Evolutionary conservation across 139 green algal genomes (phyloP).

Genomic region (Chlorella sorokiniana): DNA sequence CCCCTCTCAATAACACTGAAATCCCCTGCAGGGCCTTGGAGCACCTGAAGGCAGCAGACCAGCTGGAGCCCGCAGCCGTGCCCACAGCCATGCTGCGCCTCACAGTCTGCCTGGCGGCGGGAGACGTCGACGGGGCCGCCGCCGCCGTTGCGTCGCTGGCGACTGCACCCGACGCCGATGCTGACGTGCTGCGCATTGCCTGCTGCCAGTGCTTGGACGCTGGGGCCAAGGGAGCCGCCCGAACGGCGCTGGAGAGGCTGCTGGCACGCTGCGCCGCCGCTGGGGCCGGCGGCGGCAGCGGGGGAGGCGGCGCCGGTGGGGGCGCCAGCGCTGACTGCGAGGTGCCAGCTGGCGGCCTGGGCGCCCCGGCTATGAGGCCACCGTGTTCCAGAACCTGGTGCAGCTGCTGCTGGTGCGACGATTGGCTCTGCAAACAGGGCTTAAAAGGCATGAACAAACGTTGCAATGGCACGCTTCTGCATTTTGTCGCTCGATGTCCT

Average conservation of each 20-base stretch:
- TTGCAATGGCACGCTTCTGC: no score
- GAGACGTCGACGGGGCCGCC: not conserved
- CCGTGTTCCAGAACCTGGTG: constrained; percentile 38
- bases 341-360: not conserved
- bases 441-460: no score
- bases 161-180: not conserved
- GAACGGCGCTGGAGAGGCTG: constrained; percentile 10
- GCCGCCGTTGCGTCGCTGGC: constrained; percentile 10
- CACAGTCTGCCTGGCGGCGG: not conserved
- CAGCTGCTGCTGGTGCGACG: constrained; percentile 28
- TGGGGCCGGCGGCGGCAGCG: not conserved
- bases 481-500: no score
- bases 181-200: constrained; percentile 16
- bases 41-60: constrained; percentile 2
- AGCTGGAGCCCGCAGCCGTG: not conserved
- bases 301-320: not conserved
- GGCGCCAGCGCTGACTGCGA: not conserved
- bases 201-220: constrained; percentile 25
- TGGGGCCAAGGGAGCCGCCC: not conserved
- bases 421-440: no score
- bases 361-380: constrained; percentile 28
- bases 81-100: constrained; percentile 25
- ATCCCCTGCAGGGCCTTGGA: constrained; percentile 22
- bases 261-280: not conserved
- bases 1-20: no score